Percentiles rank a stretch among this genome's conserved stretches.
These are phyloP conservation scores for Penicillium argentinense DNA, from an alignment of 495 filamentous ascomycete genomes.

Conservation along the genomic window DNA sequence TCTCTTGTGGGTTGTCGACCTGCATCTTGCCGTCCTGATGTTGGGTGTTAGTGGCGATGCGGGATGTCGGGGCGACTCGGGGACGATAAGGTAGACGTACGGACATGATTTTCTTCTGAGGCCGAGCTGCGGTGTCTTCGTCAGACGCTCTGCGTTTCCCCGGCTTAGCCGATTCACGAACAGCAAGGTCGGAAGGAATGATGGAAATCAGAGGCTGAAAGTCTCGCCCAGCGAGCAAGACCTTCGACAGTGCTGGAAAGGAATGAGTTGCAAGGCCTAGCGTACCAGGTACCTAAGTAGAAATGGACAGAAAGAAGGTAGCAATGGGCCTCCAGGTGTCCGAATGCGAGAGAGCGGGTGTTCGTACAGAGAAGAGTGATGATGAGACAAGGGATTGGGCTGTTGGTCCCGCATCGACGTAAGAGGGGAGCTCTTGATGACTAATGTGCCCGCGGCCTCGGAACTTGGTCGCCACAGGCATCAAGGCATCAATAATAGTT, in stretches of 20 bases:
- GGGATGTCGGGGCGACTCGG: too few relatives aligned
- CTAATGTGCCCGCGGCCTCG: slow-evolving; percentile 15
- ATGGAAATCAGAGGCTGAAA: slow-evolving; percentile 47
- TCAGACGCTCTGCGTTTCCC: slow-evolving; percentile 83
- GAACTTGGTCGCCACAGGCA: too few relatives aligned
- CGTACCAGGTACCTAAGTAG: slow-evolving; percentile 35
- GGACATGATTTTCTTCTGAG: slow-evolving; percentile 80
- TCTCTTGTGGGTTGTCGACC: slow-evolving; percentile 64
- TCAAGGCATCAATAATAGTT: too few relatives aligned
- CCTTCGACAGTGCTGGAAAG: slow-evolving; percentile 37
- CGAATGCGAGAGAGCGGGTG: slow-evolving; percentile 8
- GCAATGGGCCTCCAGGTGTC: slow-evolving; percentile 9
- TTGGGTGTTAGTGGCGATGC: slow-evolving; percentile 16
- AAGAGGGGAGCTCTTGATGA: slow-evolving; percentile 37
- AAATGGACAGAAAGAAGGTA: slow-evolving; percentile 15
- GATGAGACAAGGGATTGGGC: slow-evolving; percentile 10
- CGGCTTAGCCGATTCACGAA: slow-evolving; percentile 63
- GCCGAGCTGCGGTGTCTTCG: slow-evolving; percentile 65
- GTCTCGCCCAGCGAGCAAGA: slow-evolving; percentile 54
- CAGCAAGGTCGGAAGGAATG: slow-evolving; percentile 55
- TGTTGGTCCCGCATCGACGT: too few relatives aligned
- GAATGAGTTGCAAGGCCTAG: slow-evolving; percentile 32
- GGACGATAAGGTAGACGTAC: slow-evolving; percentile 51
- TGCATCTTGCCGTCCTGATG: slow-evolving; percentile 73
- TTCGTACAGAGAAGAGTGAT: slow-evolving; percentile 17